Conservation (phyloP, 2,329 filamentous ascomycete species). For the Elsinoe australis region DNA sequence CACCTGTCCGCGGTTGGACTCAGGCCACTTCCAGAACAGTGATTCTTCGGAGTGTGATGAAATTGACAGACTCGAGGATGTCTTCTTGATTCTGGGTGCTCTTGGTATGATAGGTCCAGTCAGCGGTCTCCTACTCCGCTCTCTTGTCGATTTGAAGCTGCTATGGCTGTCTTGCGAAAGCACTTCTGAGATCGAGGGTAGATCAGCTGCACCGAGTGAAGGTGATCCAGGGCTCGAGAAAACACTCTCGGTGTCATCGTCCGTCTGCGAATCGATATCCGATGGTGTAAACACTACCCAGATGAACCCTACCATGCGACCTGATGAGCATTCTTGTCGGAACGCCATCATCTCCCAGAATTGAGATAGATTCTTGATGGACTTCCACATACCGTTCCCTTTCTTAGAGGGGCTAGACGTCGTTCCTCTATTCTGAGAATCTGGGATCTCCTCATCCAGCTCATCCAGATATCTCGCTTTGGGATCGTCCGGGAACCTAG, state of each 20-base stretch:
- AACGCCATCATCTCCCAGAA: slow-evolving; percentile 99
- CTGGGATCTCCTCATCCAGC: slow-evolving; percentile 70
- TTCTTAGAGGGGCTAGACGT: slow-evolving; percentile 31
- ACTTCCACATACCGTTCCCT: slow-evolving; percentile 68
- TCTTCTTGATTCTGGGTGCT: slow-evolving; percentile 54
- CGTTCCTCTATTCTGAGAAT: slow-evolving; percentile 23
- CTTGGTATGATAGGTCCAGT: slow-evolving; percentile 57
- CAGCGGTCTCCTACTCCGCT: slow-evolving; percentile 37
- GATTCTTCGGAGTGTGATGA: slow-evolving; percentile 47
- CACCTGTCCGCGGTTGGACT: slow-evolving; percentile 53
- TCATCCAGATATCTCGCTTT: slow-evolving; percentile 86
- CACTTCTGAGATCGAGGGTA: slow-evolving; percentile 6
- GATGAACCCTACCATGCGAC: slow-evolving; percentile 83
- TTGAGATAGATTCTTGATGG: slow-evolving; percentile 72
- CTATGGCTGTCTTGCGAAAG: slow-evolving; percentile 16
- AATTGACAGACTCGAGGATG: slow-evolving; percentile 32
- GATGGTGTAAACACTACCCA: slow-evolving; percentile 75
- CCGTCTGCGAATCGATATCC: slow-evolving; percentile 8
- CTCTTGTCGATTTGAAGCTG: slow-evolving; percentile 30
- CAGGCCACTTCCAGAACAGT: slow-evolving; percentile 59
- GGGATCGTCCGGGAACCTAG: slow-evolving; percentile 88
- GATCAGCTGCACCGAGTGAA: not conserved
- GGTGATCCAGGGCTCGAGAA: slow-evolving; percentile 12
- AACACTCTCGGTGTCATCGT: slow-evolving; percentile 6
- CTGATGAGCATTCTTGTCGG: slow-evolving; percentile 89